Percentiles rank a stretch among this genome's conserved stretches.
These are phyloP conservation scores for Colletotrichum ledebouriae DNA, from an alignment of 2,329 filamentous ascomycete genomes.

Conservation along the genomic window DNA sequence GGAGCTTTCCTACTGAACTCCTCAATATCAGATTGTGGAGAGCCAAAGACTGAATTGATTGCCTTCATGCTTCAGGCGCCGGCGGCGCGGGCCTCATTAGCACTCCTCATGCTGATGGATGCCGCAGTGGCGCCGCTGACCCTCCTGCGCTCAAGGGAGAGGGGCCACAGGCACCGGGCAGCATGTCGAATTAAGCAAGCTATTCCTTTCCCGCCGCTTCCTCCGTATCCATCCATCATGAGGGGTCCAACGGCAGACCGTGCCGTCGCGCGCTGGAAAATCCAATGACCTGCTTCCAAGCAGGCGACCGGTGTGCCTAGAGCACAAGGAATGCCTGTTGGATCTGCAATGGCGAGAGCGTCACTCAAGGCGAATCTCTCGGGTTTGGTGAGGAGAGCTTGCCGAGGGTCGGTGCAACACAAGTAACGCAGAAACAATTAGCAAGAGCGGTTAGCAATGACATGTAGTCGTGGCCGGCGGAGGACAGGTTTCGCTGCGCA, in stretches of 20 bases:
- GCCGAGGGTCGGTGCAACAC: slow-evolving; percentile 27
- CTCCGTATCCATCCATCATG: slow-evolving; percentile 22
- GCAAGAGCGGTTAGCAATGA: slow-evolving; percentile 34
- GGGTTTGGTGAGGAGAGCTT: slow-evolving; percentile 16
- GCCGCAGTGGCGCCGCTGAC: slow-evolving; percentile 18
- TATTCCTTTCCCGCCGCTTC: slow-evolving; percentile 23
- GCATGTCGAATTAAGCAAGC: neutral
- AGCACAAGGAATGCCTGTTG: slow-evolving; percentile 17
- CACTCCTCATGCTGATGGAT: slow-evolving; percentile 17
- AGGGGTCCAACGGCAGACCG: slow-evolving; percentile 25
- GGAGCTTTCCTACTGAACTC: slow-evolving; percentile 26
- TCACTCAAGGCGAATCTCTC: slow-evolving; percentile 4
- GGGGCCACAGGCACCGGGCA: neutral
- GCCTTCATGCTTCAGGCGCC: slow-evolving; percentile 30
- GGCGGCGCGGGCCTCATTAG: slow-evolving; percentile 37
- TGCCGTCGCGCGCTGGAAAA: slow-evolving; percentile 29
- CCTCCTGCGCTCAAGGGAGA: neutral
- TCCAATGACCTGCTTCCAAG: slow-evolving; percentile 6
- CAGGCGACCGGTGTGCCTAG: slow-evolving; percentile 3
- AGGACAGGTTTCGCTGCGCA: neutral
- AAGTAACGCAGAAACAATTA: neutral
- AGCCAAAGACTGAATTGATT: neutral
- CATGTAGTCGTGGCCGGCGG: slow-evolving; percentile 23
- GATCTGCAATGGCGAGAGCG: slow-evolving; percentile 29
- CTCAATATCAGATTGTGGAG: slow-evolving; percentile 24